phyloP scores from a whole-genome alignment of 129 eudicot genomes.

The Flaveria sonorensis region DNA sequence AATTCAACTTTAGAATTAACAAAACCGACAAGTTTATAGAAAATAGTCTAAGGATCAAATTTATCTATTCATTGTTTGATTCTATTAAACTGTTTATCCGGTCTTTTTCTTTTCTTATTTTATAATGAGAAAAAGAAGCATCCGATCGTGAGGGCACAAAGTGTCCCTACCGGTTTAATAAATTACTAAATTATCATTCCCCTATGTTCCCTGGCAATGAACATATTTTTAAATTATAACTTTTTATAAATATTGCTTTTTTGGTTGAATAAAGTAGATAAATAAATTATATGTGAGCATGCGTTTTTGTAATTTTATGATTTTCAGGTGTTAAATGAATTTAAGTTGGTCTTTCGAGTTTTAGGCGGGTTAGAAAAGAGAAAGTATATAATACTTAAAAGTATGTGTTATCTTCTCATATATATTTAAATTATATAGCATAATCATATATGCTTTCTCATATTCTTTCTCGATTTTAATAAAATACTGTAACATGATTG shows the following conservation, averaged over 20 bases:
- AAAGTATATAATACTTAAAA: too few species aligned
- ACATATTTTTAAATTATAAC: neutral
- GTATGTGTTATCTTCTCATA: too few species aligned
- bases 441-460: too few species aligned
- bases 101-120: neutral
- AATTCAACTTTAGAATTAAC: neutral
- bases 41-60: too few species aligned
- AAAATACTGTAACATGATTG: too few species aligned
- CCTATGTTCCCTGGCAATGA: neutral
- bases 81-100: constrained; percentile 1
- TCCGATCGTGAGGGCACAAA: constrained; percentile 42
- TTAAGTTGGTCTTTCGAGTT: too few species aligned
- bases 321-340: too few species aligned
- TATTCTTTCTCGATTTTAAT: too few species aligned
- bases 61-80: neutral
- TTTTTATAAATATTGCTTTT: neutral
- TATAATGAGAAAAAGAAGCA: constrained; percentile 10
- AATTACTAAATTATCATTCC: neutral
- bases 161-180: constrained; percentile 28
- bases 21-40: too few species aligned
- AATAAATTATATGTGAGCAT: neutral
- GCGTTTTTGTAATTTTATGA: neutral
- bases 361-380: too few species aligned
- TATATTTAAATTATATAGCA: too few species aligned
- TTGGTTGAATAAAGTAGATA: neutral